phyloP scores from a whole-genome alignment of 768 basidiomycete species.

The Pulveroboletus sp. region DNA sequence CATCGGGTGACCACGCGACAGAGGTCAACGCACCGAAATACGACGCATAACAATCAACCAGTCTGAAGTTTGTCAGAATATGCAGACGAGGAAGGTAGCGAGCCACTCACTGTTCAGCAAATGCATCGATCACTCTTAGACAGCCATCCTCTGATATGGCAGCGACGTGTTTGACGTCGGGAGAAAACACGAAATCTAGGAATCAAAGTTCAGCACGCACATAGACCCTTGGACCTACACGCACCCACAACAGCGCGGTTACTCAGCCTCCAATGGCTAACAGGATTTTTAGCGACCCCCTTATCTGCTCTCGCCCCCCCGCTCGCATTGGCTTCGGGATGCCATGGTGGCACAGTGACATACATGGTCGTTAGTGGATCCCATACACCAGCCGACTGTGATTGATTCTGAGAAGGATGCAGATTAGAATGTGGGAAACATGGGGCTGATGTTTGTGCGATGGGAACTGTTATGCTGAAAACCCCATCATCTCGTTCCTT shows the following conservation, averaged over 20 bases:
- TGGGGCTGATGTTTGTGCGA: constrained; percentile 24
- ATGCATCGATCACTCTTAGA: constrained; percentile 83
- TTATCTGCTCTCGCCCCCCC: constrained; percentile 50
- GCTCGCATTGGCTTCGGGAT: constrained; percentile 47
- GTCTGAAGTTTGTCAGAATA: constrained; percentile 40
- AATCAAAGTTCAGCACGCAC: constrained; percentile 1
- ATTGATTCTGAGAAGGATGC: constrained; percentile 22
- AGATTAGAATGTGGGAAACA: constrained; percentile 26
- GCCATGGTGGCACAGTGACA: constrained; percentile 85
- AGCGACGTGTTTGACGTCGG: constrained; percentile 88
- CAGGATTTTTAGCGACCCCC: constrained; percentile 78
- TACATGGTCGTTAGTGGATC: constrained; percentile 74
- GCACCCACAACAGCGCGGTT: constrained; percentile 69
- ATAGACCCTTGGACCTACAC: constrained; percentile 17
- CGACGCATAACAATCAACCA: constrained; percentile 91
- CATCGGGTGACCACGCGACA: constrained; percentile 94
- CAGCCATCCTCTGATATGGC: constrained; percentile 92
- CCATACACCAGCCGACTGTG: constrained; percentile 52
- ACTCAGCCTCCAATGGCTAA: constrained; percentile 86
- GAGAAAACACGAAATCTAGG: constrained; percentile 88
- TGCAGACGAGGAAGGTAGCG: neutral
- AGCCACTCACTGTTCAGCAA: constrained; percentile 77
- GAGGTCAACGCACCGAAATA: constrained; percentile 93
- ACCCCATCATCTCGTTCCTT: constrained; percentile 85
- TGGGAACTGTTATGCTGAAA: constrained; percentile 64